Evolutionary conservation across 306 rosid genomes (phyloP).

Genomic region (Boehmeria nivea): DNA sequence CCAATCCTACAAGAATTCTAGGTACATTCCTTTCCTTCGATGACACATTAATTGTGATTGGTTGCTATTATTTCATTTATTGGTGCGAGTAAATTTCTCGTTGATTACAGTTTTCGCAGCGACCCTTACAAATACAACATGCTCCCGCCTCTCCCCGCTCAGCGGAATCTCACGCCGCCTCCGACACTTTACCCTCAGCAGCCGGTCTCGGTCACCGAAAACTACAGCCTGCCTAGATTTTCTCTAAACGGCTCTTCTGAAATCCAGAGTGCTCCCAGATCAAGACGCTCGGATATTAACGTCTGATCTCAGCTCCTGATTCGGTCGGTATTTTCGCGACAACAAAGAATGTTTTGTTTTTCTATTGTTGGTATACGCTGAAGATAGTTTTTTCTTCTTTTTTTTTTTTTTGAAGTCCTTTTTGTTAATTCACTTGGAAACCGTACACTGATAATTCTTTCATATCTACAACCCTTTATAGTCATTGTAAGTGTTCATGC

Average conservation of each 20-base stretch:
- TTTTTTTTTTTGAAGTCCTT: background rate
- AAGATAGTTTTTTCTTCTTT: background rate
- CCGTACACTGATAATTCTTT: conserved; percentile 24
- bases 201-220: conserved; percentile 76
- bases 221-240: conserved; percentile 68
- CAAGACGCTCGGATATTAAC: conserved; percentile 88
- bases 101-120: conserved; percentile 39
- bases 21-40: conserved; percentile 50
- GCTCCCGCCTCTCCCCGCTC: conserved; percentile 96
- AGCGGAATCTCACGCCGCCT: conserved; percentile 87
- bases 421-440: conserved; percentile 8
- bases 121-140: conserved; percentile 68
- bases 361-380: conserved; percentile 1
- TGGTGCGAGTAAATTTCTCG: no score
- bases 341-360: conserved; percentile 10
- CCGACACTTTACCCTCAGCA: conserved; percentile 98
- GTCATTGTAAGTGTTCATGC: conserved; percentile 10
- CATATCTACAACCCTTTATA: conserved; percentile 14
- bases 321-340: background rate
- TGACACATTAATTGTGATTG: no score
- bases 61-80: no score
- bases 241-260: conserved; percentile 54
- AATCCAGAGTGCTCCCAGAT: conserved; percentile 43
- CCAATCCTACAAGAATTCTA: conserved; percentile 40
- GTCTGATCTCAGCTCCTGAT: conserved; percentile 34